Evolutionary conservation across 139 green algal species (phyloP).

Genomic region (Edaphochlamys debaryana): DNA sequence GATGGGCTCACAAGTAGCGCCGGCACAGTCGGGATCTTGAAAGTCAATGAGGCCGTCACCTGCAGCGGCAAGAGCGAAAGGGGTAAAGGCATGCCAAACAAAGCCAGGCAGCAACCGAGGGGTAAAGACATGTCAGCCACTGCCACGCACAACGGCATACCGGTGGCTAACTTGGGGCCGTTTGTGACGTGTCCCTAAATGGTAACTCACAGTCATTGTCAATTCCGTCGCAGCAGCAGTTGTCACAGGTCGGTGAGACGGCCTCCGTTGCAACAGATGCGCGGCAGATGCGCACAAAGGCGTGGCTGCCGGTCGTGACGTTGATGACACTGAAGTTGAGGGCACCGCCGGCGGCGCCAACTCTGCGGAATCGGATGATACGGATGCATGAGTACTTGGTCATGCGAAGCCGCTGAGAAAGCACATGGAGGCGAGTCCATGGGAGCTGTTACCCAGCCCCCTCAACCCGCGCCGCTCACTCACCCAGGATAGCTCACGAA

Average conservation of each 20-base stretch:
- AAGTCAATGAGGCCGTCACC: not conserved
- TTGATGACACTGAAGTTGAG: not conserved
- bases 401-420: too few relatives aligned
- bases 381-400: too few relatives aligned
- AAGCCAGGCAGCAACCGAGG: not conserved
- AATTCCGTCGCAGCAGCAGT: not conserved
- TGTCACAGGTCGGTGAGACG: not conserved
- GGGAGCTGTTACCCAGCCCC: not conserved
- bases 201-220: constrained; percentile 33
- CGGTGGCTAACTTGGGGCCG: not conserved
- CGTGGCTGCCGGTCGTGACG: too few relatives aligned
- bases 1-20: too few relatives aligned
- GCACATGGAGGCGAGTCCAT: too few relatives aligned
- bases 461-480: constrained; percentile 1
- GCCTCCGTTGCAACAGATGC: constrained; percentile 12
- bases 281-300: too few relatives aligned
- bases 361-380: too few relatives aligned
- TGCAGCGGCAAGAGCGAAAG: not conserved
- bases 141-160: not conserved
- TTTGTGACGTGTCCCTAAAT: not conserved
- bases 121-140: not conserved
- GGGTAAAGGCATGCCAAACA: not conserved
- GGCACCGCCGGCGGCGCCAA: too few relatives aligned
- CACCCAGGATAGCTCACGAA: not conserved
- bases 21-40: not conserved